phyloP scores from a whole-genome alignment of 257 asterid genomes.

The Plantago ovata region DNA sequence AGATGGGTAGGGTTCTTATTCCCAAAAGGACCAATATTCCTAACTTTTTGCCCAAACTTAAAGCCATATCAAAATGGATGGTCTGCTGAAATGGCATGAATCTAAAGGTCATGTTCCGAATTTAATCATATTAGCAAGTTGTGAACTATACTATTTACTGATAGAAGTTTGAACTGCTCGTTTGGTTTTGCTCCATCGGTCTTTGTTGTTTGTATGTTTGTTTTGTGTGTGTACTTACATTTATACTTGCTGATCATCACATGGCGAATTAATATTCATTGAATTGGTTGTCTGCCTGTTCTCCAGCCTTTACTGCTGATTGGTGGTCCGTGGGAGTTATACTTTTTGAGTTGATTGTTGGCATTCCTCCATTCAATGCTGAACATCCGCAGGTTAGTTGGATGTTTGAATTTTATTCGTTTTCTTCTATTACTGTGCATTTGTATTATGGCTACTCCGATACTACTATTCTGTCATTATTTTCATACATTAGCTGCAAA shows the following conservation, averaged over 20 bases:
- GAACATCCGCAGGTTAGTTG: slow-evolving; percentile 91
- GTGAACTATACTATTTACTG: not conserved
- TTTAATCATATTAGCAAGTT: no score
- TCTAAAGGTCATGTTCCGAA: not conserved
- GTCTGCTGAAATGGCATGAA: no score
- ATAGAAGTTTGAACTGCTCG: not conserved
- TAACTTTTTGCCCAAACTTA: no score
- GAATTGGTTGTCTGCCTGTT: slow-evolving; percentile 22
- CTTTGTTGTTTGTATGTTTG: not conserved
- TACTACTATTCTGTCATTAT: not conserved
- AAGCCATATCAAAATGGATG: no score
- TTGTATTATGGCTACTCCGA: not conserved
- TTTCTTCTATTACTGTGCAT: not conserved
- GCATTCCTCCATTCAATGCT: slow-evolving; percentile 98
- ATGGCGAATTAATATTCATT: slow-evolving; percentile 2
- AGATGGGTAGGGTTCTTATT: no score
- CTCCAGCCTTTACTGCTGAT: slow-evolving; percentile 87
- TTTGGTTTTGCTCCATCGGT: not conserved
- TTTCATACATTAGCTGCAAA: no score
- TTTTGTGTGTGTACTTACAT: not conserved
- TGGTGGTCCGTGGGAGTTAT: slow-evolving; percentile 99
- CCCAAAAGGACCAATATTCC: no score
- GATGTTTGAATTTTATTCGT: slow-evolving; percentile 18
- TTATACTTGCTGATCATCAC: slow-evolving; percentile 4
- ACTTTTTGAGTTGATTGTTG: slow-evolving; percentile 91